A percentile compares a stretch with the other conserved stretches of the same genome.
Conservation (phyloP, 108 stramenopile species). For the Phaeodactylum tricornutum region DNA sequence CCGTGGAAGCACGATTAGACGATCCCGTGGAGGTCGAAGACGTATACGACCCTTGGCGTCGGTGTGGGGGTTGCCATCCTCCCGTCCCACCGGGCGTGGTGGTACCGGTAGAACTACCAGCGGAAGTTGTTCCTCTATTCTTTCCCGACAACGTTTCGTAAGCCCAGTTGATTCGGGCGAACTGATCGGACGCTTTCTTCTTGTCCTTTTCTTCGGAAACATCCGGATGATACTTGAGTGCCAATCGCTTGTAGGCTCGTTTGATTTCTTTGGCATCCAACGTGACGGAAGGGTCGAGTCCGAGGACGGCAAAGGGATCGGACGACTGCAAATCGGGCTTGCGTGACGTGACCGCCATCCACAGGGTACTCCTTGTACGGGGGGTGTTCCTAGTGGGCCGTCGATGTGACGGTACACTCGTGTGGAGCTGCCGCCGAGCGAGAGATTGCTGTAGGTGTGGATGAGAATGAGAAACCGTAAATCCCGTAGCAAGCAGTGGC, state of each 20-base stretch:
- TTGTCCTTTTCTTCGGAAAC: constrained; percentile 41
- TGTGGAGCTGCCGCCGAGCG: too few species aligned
- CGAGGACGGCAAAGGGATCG: constrained; percentile 34
- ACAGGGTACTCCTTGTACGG: too few species aligned
- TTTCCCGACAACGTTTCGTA: constrained; percentile 61
- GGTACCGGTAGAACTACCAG: constrained; percentile 1
- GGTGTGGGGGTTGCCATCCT: constrained; percentile 66
- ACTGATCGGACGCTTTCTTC: constrained; percentile 51
- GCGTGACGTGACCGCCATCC: too few species aligned
- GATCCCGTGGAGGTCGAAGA: constrained; percentile 23
- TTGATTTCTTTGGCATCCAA: constrained; percentile 60
- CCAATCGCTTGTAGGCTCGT: constrained; percentile 66
- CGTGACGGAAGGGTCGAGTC: constrained; percentile 23
- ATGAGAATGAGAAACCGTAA: too few species aligned
- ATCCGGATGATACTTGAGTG: constrained; percentile 79
- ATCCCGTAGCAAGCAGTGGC: too few species aligned
- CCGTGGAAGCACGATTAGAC: not conserved
- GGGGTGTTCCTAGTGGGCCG: too few species aligned
- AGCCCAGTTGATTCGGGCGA: constrained; percentile 77
- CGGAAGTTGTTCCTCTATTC: not conserved
- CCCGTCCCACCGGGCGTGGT: constrained; percentile 14
- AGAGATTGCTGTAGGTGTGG: too few species aligned
- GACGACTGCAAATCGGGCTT: constrained; percentile 15
- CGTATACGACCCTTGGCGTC: constrained; percentile 25
- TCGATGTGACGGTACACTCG: too few species aligned